These are phyloP conservation scores for Xylaria multiplex DNA, from an alignment of 2,329 filamentous ascomycete genomes.

Conservation along the genomic window DNA sequence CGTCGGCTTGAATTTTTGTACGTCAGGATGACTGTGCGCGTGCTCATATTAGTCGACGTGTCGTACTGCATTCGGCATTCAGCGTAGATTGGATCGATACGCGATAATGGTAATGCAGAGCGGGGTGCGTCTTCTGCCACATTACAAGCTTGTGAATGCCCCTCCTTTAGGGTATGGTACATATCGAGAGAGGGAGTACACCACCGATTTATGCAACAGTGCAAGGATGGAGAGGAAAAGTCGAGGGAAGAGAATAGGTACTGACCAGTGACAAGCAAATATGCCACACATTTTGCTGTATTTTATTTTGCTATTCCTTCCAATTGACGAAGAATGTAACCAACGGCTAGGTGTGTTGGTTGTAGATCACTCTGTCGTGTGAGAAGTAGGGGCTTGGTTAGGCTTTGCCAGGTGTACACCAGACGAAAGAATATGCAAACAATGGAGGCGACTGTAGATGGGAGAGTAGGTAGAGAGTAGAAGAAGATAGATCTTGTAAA, in stretches of 20 bases:
- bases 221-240: constrained; percentile 25
- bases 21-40: constrained; percentile 80
- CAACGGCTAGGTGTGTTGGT: background rate
- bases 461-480: background rate
- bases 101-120: constrained; percentile 27
- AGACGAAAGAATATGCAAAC: background rate
- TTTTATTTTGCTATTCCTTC: background rate
- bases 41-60: constrained; percentile 29
- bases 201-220: background rate
- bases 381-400: background rate
- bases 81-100: background rate
- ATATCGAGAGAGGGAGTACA: too few species aligned
- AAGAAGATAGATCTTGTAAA: background rate
- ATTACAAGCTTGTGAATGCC: constrained; percentile 48
- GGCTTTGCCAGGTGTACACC: background rate
- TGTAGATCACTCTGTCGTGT: too few species aligned
- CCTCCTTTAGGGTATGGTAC: constrained; percentile 44
- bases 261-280: constrained; percentile 92
- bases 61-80: constrained; percentile 25
- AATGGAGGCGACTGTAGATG: background rate
- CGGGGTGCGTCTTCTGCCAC: constrained; percentile 47
- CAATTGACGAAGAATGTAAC: background rate
- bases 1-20: constrained; percentile 94
- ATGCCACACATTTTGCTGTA: constrained; percentile 87
- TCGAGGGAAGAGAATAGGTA: constrained; percentile 42